Evolutionary conservation across 306 rosid species (phyloP).

Genomic region (Ormosia emarginata): DNA sequence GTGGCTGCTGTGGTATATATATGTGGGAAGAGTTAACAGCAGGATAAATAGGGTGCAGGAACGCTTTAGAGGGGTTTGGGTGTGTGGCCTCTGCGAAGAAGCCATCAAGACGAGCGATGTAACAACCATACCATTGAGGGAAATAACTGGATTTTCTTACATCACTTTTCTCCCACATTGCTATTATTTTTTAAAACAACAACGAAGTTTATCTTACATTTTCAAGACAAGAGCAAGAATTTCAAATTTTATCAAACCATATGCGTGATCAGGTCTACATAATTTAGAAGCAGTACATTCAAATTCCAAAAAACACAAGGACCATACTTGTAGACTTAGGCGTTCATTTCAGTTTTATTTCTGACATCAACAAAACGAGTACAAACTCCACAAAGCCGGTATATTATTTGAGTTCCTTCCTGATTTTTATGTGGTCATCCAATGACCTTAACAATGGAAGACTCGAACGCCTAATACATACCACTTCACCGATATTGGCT

Average conservation of each 20-base stretch:
- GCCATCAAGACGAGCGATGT: too few species aligned
- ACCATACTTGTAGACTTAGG: neutral
- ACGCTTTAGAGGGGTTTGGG: too few species aligned
- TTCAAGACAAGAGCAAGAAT: neutral
- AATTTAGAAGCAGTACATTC: neutral
- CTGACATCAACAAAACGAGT: neutral
- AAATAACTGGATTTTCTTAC: too few species aligned
- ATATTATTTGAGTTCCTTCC: neutral
- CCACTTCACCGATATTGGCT: constrained; percentile 71
- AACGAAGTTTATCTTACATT: too few species aligned
- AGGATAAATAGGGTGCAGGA: too few species aligned
- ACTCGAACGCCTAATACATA: neutral
- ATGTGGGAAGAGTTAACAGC: too few species aligned
- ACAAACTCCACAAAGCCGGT: neutral
- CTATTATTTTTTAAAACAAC: too few species aligned
- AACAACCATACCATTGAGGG: too few species aligned
- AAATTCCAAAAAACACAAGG: neutral
- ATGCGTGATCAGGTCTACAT: neutral
- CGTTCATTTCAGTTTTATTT: constrained; percentile 13
- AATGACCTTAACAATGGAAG: constrained; percentile 13
- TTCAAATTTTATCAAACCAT: neutral
- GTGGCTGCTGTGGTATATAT: too few species aligned
- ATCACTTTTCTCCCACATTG: too few species aligned
- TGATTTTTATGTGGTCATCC: neutral
- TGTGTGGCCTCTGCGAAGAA: too few species aligned